Conservation (phyloP, 306 rosid species). For the Fagus crenata region DNA sequence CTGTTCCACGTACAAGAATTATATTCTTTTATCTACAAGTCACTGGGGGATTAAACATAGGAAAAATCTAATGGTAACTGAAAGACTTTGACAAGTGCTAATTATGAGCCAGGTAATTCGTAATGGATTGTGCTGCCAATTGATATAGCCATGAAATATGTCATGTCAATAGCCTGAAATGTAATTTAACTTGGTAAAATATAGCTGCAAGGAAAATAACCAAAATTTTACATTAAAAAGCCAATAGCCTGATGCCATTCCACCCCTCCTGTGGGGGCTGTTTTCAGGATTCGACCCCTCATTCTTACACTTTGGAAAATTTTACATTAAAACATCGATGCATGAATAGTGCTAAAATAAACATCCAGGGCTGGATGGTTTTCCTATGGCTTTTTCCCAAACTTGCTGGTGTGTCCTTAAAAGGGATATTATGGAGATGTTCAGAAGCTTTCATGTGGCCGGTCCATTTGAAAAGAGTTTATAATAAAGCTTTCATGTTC, state of each 20-base stretch:
- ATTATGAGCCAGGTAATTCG: conserved; percentile 12
- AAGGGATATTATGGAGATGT: too few relatives aligned
- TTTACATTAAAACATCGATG: not conserved
- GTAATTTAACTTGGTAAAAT: not conserved
- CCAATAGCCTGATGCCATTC: too few relatives aligned
- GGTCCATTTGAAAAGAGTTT: too few relatives aligned
- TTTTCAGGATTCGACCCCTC: too few relatives aligned
- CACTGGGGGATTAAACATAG: not conserved
- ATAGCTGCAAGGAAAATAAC: not conserved
- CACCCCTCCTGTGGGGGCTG: too few relatives aligned
- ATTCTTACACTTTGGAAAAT: too few relatives aligned
- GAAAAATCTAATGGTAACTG: conserved; percentile 12
- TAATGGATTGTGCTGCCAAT: not conserved
- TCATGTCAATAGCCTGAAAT: not conserved
- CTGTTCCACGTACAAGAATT: conserved; percentile 44
- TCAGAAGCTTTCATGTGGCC: too few relatives aligned
- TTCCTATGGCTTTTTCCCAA: too few relatives aligned
- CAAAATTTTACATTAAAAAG: not conserved
- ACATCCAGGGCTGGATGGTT: not conserved
- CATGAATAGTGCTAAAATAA: not conserved
- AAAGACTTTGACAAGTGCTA: conserved; percentile 15
- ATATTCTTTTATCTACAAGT: conserved; percentile 28
- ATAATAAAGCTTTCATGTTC: too few relatives aligned
- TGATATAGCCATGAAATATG: not conserved
- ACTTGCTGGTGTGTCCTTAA: too few relatives aligned